Evolutionary conservation across 305 asterid genomes (phyloP), one percentile per base, ranked within the genome.

Genomic region (Fraxinus angustifolia): DNA sequence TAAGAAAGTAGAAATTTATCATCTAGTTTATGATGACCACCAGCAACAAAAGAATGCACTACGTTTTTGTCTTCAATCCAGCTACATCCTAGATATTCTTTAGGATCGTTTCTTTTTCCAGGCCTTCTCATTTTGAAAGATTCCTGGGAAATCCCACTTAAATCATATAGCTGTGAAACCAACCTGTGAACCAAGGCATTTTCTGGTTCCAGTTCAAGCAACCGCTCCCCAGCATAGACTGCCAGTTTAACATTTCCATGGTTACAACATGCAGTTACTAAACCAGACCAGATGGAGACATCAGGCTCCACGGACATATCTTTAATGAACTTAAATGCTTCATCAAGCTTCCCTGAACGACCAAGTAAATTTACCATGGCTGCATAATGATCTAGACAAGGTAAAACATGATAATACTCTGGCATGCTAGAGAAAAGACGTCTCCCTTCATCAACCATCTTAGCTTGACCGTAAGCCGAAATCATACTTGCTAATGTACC

Each of bases 301-400:
- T 89, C 90, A 3, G 88, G 92, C 82, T 93, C 85, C 14, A 89
- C 40, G 0, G 84, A 80, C 91, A 91, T 87, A 78, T 75, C 78
- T 53, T 48, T 58, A 42, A 94, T 87, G 86, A 93, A 90, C 23
- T 89, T 85, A 77, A 85, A 78, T 53, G 94, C 97, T 85, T 91
- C 91, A 77, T 91, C 93, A 34, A 94, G 90, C 88, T 78, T 85
- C 78, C 97, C 97, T 6, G 96, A 91, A 50, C 91, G 96, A 33
- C 98, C 97, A 72, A 84, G 88, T 80, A 94, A 79, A 84, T 87
- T 85, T 56, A 94, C 88, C 97, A 93, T 91, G 45, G 95, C 95
- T 31, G 83, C 87, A 78, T 85, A 91, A 85, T 91, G 98, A 72
- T 91, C 97, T 78, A 91, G 79, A 82, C 87, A 76, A 14, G 97